A percentile compares a stretch with the other conserved stretches of the same genome.
Evolutionary conservation across 2,329 filamentous ascomycete species (phyloP).

Genomic region (Hymenoscyphus fructigenus): DNA sequence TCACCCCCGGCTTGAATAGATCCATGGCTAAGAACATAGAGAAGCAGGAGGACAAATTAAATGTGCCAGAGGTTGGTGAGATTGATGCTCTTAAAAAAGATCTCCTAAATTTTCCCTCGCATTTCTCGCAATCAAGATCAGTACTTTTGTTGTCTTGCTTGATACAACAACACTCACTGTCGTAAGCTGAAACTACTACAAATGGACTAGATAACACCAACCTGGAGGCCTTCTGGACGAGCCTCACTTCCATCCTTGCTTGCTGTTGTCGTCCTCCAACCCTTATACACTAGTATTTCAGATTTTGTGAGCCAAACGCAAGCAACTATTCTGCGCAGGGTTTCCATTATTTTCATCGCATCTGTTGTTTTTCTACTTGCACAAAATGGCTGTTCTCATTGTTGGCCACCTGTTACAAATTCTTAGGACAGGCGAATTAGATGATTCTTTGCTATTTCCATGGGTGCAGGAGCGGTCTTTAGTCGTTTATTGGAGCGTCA

Average conservation of each 20-base stretch:
- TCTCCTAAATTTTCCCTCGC: neutral
- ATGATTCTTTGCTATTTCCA: slow-evolving; percentile 61
- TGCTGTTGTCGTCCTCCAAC: slow-evolving; percentile 60
- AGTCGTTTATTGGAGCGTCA: slow-evolving; percentile 63
- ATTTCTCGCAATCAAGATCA: slow-evolving; percentile 6
- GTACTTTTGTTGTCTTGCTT: neutral
- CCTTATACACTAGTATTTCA: slow-evolving; percentile 62
- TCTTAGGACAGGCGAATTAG: slow-evolving; percentile 47
- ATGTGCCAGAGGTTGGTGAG: neutral
- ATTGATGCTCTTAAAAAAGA: neutral
- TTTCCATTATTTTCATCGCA: slow-evolving; percentile 48
- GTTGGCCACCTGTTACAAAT: slow-evolving; percentile 49
- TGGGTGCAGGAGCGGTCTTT: slow-evolving; percentile 61
- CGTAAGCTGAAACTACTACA: neutral
- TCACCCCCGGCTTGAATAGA: neutral
- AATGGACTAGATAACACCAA: slow-evolving; percentile 47
- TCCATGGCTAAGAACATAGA: neutral
- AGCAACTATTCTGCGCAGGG: slow-evolving; percentile 46
- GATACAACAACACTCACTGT: no score
- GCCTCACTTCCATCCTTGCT: slow-evolving; percentile 68
- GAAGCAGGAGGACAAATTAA: neutral
- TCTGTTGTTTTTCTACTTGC: slow-evolving; percentile 48
- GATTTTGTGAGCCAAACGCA: slow-evolving; percentile 56
- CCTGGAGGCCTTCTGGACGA: slow-evolving; percentile 66
- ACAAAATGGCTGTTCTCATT: slow-evolving; percentile 45